Evolutionary conservation across 2,329 filamentous ascomycete genomes (phyloP), one percentile per base, ranked within the genome.

Genomic region (Hirsutella rhossiliensis): DNA sequence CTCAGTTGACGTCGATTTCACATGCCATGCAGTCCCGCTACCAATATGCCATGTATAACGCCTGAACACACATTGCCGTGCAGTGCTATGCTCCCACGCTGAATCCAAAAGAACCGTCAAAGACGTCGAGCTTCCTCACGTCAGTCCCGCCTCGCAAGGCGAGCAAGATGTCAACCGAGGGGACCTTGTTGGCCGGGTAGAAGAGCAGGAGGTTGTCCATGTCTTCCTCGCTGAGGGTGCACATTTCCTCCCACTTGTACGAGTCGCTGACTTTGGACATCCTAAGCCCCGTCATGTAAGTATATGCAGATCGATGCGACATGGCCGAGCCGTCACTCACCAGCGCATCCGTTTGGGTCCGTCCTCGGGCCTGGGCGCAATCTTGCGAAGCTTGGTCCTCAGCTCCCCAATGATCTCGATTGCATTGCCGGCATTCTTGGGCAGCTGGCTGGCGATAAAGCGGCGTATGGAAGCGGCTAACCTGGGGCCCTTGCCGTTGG

Each of bases 401-500:
- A 98, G 65, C 56, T 76, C 73, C 1, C 92, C 92, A 28, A 97
- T 84, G 50, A 84, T 82, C 62, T 84, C 76, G 47, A 98, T 89
- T 7, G 92, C 92, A 41, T 82, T 79, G 9, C 92, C 92, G 28
- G 86, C 83, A 51, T 92, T 87, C 17, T 69, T 66, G 1, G 92
- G 92, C 45, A 98, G 66, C 41, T 71, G 73, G 18, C 70, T 73
- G 17, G 87, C 89, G 51, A 98, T 95, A 58, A 84, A 79, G 58
- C 83, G 76, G 43, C 90, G 72, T 42, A 98, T 84, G 40, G 89
- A 81, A 52, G 87, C 90, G 11, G 92, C 92, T 50, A 98, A 68
- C 59, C 90, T 82, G 0, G 92, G 92, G 0, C 92, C 92, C 60
- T 95, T 96, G 43, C 92, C 92, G 61, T 97, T 98, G 31, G 92